Conservation (phyloP, 2,329 filamentous ascomycete genomes). For the Orbilia javanica region DNA sequence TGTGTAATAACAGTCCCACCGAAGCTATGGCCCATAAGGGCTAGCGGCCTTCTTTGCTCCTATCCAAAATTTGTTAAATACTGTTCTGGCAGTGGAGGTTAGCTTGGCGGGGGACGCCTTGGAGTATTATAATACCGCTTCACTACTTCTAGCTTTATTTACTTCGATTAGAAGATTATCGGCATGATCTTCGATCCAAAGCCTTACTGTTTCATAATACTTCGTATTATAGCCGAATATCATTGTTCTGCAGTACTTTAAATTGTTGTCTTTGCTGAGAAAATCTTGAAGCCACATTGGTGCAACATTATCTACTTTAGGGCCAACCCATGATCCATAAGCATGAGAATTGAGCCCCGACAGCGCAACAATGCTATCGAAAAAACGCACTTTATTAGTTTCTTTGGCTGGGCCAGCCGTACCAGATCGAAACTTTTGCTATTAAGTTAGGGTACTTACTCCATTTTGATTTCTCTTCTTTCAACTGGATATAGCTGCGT, state of each 20-base stretch:
- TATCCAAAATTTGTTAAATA: neutral
- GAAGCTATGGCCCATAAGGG: constrained; percentile 40
- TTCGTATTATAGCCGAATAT: constrained; percentile 59
- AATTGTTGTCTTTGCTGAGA: constrained; percentile 25
- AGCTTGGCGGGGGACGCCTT: neutral
- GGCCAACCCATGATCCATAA: constrained; percentile 56
- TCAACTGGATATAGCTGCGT: neutral
- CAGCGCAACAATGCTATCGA: constrained; percentile 56
- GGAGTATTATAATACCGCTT: constrained; percentile 33
- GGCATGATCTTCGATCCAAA: constrained; percentile 42
- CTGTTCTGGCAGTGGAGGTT: neutral
- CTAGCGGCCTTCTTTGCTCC: constrained; percentile 27
- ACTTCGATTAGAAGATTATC: constrained; percentile 52
- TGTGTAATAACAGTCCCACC: constrained; percentile 38
- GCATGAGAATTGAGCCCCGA: constrained; percentile 59
- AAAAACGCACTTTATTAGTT: neutral
- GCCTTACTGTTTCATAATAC: constrained; percentile 6
- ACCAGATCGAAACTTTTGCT: too few species aligned
- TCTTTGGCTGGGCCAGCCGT: too few species aligned
- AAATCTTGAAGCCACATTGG: constrained; percentile 60
- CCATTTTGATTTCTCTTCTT: neutral
- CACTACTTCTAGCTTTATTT: constrained; percentile 6
- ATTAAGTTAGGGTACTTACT: neutral
- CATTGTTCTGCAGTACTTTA: constrained; percentile 56
- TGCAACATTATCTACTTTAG: neutral